These are phyloP conservation scores for Diospyros lotus DNA, from an alignment of 148 eudicot species.

Conservation along the genomic window DNA sequence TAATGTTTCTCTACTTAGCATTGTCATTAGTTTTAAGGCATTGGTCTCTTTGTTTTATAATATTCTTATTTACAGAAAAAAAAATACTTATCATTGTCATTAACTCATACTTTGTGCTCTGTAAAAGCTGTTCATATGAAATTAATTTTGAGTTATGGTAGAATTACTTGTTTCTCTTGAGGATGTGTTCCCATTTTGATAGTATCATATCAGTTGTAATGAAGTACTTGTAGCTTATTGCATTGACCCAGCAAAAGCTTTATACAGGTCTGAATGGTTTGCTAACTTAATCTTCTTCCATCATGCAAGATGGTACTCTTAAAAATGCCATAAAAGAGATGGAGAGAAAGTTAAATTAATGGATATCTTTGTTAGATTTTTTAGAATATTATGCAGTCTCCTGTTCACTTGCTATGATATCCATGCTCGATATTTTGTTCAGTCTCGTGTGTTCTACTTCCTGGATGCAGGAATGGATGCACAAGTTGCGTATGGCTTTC, in stretches of 20 bases:
- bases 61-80: no score
- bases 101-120: no score
- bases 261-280: neutral
- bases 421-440: neutral
- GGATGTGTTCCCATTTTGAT: neutral
- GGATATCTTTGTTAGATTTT: no score
- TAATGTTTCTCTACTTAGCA: no score
- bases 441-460: neutral
- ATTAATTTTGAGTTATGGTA: neutral
- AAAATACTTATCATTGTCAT: no score
- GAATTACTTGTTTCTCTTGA: neutral
- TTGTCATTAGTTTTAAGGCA: no score
- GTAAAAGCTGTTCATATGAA: neutral
- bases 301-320: neutral
- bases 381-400: no score
- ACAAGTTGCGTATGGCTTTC: conserved; percentile 90
- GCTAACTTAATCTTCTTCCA: neutral
- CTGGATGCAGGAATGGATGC: conserved; percentile 82
- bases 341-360: no score
- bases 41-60: no score
- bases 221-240: neutral
- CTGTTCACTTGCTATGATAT: neutral
- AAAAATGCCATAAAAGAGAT: no score
- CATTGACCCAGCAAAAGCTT: no score
- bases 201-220: neutral